Conservation (phyloP, 2,329 filamentous ascomycete genomes). For the Basipetospora chlamydospora region DNA sequence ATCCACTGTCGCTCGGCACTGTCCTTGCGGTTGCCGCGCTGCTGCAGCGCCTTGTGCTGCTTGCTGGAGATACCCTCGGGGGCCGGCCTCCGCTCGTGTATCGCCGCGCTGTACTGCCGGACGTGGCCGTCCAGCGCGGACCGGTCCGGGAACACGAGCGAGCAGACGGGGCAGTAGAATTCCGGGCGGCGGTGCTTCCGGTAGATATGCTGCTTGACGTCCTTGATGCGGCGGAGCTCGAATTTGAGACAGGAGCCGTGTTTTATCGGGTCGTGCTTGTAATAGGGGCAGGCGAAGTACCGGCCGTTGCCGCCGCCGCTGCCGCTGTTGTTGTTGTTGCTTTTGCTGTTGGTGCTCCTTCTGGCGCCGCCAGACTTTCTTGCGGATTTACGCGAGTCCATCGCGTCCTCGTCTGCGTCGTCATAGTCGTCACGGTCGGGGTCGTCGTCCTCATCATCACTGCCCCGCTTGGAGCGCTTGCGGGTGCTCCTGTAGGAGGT, state of each 20-base stretch:
- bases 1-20: conserved; percentile 8
- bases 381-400: no score
- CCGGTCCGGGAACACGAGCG: not conserved
- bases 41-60: conserved; percentile 6
- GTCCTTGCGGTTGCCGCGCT: conserved; percentile 4
- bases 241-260: conserved; percentile 9
- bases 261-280: conserved; percentile 7
- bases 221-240: conserved; percentile 9
- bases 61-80: conserved; percentile 5
- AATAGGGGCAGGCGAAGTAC: conserved; percentile 10
- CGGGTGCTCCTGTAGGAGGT: no score
- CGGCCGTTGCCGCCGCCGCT: not conserved
- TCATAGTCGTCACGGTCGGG: no score
- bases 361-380: no score
- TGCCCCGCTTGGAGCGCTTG: no score
- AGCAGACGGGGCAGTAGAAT: conserved; percentile 8
- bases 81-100: not conserved
- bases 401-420: no score
- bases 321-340: not conserved
- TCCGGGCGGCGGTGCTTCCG: conserved; percentile 7
- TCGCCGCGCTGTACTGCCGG: not conserved
- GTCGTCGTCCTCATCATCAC: no score
- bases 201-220: conserved; percentile 11
- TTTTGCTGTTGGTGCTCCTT: no score
- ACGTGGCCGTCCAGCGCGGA: conserved; percentile 7